These are phyloP conservation scores for Triticum dicoccoides DNA, from an alignment of 176 grass and related monocot genomes.

Conservation along the genomic window DNA sequence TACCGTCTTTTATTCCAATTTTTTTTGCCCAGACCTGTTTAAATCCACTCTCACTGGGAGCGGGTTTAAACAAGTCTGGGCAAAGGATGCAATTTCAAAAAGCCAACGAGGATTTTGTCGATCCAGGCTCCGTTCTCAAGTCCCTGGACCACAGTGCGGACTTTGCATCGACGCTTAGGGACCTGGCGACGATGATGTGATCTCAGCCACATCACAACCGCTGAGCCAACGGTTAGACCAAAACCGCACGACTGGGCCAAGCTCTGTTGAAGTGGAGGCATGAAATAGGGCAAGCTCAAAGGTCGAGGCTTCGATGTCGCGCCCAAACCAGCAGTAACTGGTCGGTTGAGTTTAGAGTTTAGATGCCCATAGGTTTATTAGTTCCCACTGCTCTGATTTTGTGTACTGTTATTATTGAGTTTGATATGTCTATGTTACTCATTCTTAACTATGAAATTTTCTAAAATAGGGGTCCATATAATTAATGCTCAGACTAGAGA, in stretches of 20 bases:
- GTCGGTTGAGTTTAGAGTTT: slow-evolving; percentile 1
- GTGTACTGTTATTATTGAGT: neutral
- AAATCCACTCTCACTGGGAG: too few relatives aligned
- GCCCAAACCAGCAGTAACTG: neutral
- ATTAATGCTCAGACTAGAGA: neutral
- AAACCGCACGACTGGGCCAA: neutral
- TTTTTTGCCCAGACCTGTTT: too few relatives aligned
- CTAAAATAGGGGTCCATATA: neutral
- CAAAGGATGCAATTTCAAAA: neutral
- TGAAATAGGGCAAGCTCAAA: neutral
- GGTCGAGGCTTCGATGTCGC: neutral
- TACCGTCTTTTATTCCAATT: too few relatives aligned
- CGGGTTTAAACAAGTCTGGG: neutral
- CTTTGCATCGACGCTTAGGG: neutral
- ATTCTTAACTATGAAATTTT: slow-evolving; percentile 3
- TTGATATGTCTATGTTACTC: neutral
- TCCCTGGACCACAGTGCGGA: neutral
- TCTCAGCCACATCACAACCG: neutral
- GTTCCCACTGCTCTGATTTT: slow-evolving; percentile 16
- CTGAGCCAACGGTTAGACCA: neutral
- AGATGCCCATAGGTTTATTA: neutral
- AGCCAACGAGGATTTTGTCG: neutral
- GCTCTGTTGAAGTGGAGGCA: neutral
- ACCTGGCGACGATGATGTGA: neutral
- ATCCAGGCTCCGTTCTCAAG: neutral